Conservation (phyloP, 2,329 filamentous ascomycete species). For the Epichloe elymi region DNA sequence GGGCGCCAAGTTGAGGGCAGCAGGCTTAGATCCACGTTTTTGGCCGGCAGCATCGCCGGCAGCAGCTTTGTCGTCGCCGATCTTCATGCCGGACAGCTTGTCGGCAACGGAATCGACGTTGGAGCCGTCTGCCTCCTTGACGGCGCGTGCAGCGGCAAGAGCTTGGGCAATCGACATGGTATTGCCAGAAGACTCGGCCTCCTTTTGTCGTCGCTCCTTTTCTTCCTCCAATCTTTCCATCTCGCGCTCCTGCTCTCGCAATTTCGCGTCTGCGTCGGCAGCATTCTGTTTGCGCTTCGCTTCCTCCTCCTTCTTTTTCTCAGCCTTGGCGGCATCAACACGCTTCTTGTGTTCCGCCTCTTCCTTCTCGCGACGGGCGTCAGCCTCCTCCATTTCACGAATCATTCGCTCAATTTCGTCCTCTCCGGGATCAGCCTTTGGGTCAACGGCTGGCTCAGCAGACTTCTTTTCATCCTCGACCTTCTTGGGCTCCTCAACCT, state of each 20-base stretch:
- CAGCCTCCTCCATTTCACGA: conserved; percentile 47
- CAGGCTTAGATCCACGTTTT: conserved; percentile 62
- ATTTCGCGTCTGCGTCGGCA: conserved; percentile 48
- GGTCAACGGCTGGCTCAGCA: conserved; percentile 17
- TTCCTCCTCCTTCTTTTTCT: conserved; percentile 37
- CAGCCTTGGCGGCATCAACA: conserved; percentile 29
- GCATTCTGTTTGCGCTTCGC: conserved; percentile 29
- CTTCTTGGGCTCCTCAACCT: not conserved
- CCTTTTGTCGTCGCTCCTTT: conserved; percentile 42
- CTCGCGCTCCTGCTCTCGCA: conserved; percentile 59
- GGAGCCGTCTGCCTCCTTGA: conserved; percentile 25
- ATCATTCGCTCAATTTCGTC: conserved; percentile 49
- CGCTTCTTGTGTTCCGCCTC: conserved; percentile 35
- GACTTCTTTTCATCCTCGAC: conserved; percentile 14
- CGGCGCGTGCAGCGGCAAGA: conserved; percentile 26
- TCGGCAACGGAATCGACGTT: conserved; percentile 27
- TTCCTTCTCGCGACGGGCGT: conserved; percentile 35
- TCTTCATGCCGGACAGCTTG: conserved; percentile 39
- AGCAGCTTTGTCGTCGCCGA: conserved; percentile 30
- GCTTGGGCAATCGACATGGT: conserved; percentile 37
- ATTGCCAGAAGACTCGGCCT: conserved; percentile 36
- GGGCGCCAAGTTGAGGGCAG: conserved; percentile 74
- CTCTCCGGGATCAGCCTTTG: conserved; percentile 31
- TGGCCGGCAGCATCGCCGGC: conserved; percentile 31
- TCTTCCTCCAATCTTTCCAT: conserved; percentile 63